Evolutionary conservation across 306 rosid genomes (phyloP).

Genomic region (Prunus campanulata): DNA sequence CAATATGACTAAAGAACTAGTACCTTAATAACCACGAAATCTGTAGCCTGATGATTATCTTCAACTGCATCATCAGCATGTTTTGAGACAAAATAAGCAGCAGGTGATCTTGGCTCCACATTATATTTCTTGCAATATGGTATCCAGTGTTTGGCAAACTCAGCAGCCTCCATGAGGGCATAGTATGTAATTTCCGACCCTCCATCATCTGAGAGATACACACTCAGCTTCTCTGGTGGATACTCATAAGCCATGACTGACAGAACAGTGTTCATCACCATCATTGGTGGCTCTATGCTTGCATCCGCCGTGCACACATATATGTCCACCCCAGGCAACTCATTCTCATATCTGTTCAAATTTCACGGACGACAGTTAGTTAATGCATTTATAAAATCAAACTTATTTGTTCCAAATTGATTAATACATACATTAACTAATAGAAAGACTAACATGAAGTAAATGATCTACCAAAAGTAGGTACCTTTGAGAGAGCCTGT

Average conservation of each 20-base stretch:
- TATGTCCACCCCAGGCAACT: slow-evolving; percentile 39
- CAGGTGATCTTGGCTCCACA: slow-evolving; percentile 35
- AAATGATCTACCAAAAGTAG: no score
- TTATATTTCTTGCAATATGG: slow-evolving; percentile 44
- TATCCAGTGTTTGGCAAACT: slow-evolving; percentile 39
- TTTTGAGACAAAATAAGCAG: slow-evolving; percentile 26
- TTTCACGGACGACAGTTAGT: no score
- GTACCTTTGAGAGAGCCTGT: slow-evolving; percentile 57
- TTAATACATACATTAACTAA: no score
- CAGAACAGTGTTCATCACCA: slow-evolving; percentile 39
- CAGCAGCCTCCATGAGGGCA: slow-evolving; percentile 30
- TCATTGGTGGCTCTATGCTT: slow-evolving; percentile 33
- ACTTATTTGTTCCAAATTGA: no score
- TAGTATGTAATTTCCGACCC: slow-evolving; percentile 21
- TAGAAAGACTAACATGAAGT: no score
- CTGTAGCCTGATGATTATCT: slow-evolving; percentile 2
- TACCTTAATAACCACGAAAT: slow-evolving; percentile 41
- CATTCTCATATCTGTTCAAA: slow-evolving; percentile 33
- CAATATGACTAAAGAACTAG: not conserved
- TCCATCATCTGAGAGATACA: slow-evolving; percentile 51
- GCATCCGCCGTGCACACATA: slow-evolving; percentile 48
- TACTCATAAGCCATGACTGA: slow-evolving; percentile 44
- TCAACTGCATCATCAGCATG: not conserved
- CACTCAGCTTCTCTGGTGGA: slow-evolving; percentile 34
- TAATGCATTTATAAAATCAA: no score